A percentile compares a stretch with the other conserved stretches of the same genome.
Conservation (phyloP, 441 rosid genomes). For the Eutrema salsugineum region DNA sequence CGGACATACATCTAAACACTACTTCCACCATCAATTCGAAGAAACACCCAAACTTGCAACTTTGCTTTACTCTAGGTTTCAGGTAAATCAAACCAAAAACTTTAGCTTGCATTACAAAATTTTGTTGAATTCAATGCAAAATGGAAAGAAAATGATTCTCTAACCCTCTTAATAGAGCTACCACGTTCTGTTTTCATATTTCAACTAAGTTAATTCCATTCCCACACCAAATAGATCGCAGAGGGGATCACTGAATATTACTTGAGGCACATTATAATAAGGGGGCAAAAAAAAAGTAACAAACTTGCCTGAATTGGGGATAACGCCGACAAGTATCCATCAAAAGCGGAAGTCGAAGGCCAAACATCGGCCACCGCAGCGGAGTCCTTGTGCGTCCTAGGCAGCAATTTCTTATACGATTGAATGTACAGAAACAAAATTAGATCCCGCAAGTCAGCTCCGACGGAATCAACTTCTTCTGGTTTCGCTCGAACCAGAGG, state of each 20-base stretch:
- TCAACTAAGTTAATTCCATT: background rate
- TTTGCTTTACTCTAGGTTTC: background rate
- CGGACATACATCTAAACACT: background rate
- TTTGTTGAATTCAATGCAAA: background rate
- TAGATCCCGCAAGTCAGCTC: constrained; percentile 87
- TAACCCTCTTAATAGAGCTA: background rate
- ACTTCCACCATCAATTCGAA: background rate
- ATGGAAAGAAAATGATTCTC: background rate
- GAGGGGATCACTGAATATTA: background rate
- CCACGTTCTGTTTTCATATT: background rate
- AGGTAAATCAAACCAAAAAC: background rate
- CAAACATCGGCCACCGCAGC: constrained; percentile 96
- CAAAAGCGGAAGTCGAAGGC: constrained; percentile 99
- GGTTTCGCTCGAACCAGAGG: constrained; percentile 54
- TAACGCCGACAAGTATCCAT: constrained; percentile 84
- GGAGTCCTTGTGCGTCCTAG: constrained; percentile 89
- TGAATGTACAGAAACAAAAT: constrained; percentile 84
- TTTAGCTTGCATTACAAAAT: constrained; percentile 9
- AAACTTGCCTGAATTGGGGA: constrained; percentile 91
- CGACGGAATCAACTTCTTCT: constrained; percentile 58
- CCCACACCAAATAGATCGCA: constrained; percentile 1
- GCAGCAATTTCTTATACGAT: constrained; percentile 86
- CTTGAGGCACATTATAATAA: background rate
- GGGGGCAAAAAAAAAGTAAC: background rate
- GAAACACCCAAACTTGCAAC: background rate